Evolutionary conservation across 2,329 filamentous ascomycete genomes (phyloP), one percentile per base, ranked within the genome.

Genomic region (Colletotrichum orchidophilum): DNA sequence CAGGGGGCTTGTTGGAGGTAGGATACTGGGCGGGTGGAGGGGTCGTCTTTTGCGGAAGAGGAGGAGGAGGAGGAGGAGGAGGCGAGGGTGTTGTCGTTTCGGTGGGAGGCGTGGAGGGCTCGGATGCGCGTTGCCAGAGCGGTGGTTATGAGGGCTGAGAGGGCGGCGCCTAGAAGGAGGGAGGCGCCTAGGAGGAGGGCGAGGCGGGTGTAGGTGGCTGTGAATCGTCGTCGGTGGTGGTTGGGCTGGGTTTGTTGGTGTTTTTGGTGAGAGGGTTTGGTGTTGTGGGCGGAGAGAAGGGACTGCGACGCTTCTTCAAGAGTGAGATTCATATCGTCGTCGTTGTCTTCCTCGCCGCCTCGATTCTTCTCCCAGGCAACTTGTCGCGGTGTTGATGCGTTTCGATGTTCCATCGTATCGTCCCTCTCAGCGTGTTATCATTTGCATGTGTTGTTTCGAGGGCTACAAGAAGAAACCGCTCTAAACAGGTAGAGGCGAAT

Each of bases 1-100:
- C 69, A 71, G 58, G 68, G 69, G 18, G 31, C 26, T 7, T 53
- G 27, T 15, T 52, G 58, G 52, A 69, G 69, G 58, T 58, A 71
- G 24, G 24, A 52, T 21, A 50, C 50, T 7, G 58, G 24, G n/a
- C 24, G 13, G 33, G 35, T 8, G n/a, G 35, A 13, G 13, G 46
- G 26, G 55, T 66, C 63, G 26, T 12, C n/a, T n/a, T n/a, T n/a
- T n/a, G n/a, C n/a, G n/a, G n/a, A n/a, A n/a, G n/a, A n/a, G n/a
- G n/a, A n/a, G n/a, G n/a, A n/a, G n/a, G n/a, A n/a, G n/a, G n/a
- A n/a, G n/a, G n/a, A 50, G 2, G 54, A 13, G 15, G 64, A 69
- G 31, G 69, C 69, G 58, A 69, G 69, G 58, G 69, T 71, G 46
- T 69, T 54, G 31, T 62, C 69, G 46, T 71, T 71, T 5, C 69